Evolutionary conservation across 2,329 filamentous ascomycete species (phyloP), one percentile per base, ranked within the genome.

Genomic region (Escovopsis sp.): DNA sequence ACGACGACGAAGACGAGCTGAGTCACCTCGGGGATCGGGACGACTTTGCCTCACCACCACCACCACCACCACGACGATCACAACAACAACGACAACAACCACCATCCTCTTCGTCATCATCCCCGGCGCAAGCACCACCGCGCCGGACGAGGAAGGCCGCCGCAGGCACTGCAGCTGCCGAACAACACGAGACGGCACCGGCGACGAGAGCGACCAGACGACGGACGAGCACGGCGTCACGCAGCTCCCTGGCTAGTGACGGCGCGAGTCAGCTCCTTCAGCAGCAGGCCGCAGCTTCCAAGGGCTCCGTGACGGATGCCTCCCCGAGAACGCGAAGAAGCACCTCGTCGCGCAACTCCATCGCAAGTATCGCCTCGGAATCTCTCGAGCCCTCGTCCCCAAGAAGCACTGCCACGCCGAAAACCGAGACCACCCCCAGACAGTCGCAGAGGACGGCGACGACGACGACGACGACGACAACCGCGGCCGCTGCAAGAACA

Each of bases 261-360:
- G 28, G 11, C 17, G 7, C 14, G 3, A 25, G 21, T 11, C 21
- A 5, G 7, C 4, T 25, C 3, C 9, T 8, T 11, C 21, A 25
- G 17, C 15, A 15, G 17, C 28, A 18, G 28, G 15, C 15, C 17
- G 11, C 15, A 15, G 28, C 14, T 12, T 9, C 14, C 4, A 17
- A 17, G 15, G 13, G 14, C 7, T 31, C 28, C 17, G 8, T 17
- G 15, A 15, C 28, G 12, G 28, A 17, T 31, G 28, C 15, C 17
- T 15, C 72, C 14, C 68, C 78, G 16, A 67, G 72, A 41, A 87
- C 83, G 63, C 71, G 80, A 49, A 79, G 76, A 58, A 81, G 73
- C 35, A 56, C 56, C 23, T 60, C 61, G 13, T 57, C 65, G 4
- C 53, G 60, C 34, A 54, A 53, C 14, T 56, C 52, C 17, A 59